Evolutionary conservation across 2,329 filamentous ascomycete genomes (phyloP).

Genomic region (Exophiala alcalophila): DNA sequence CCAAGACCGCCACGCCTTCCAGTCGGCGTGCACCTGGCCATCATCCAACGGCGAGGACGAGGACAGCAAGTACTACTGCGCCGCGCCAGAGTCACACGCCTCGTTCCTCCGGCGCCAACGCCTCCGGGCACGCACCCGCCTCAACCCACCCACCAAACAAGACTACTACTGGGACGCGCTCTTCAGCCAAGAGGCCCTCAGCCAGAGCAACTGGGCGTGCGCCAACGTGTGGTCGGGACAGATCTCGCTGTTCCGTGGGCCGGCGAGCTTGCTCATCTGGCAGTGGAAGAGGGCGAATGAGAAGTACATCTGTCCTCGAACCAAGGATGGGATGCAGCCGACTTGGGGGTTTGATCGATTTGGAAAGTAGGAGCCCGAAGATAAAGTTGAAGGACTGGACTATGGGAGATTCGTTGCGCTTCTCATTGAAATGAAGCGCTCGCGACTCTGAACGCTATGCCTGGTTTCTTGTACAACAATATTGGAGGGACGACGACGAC

Average conservation of each 20-base stretch:
- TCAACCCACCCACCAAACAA: not conserved
- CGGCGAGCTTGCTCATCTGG: too few relatives aligned
- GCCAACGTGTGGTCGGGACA: slow-evolving; percentile 5
- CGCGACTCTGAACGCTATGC: too few relatives aligned
- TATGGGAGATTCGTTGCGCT: too few relatives aligned
- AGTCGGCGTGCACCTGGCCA: slow-evolving; percentile 11
- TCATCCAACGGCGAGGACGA: slow-evolving; percentile 1
- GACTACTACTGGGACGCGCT: slow-evolving; percentile 17
- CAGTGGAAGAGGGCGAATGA: too few relatives aligned
- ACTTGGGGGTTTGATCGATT: slow-evolving; percentile 1
- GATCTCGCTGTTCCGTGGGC: slow-evolving; percentile 14
- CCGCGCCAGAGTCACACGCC: not conserved
- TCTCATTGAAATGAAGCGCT: too few relatives aligned
- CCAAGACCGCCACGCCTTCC: slow-evolving; percentile 3
- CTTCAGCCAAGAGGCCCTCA: slow-evolving; percentile 18
- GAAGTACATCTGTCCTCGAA: not conserved
- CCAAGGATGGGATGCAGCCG: slow-evolving; percentile 4
- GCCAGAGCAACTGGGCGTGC: slow-evolving; percentile 20
- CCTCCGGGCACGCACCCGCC: not conserved
- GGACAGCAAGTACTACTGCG: not conserved
- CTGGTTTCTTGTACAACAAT: too few relatives aligned
- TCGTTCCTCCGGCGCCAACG: not conserved
- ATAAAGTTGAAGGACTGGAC: too few relatives aligned
- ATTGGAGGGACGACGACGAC: too few relatives aligned
- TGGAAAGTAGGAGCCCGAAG: too few relatives aligned